Base-by-base conservation (phyloP, 768 basidiomycete species). In the Russula vinacea region DNA sequence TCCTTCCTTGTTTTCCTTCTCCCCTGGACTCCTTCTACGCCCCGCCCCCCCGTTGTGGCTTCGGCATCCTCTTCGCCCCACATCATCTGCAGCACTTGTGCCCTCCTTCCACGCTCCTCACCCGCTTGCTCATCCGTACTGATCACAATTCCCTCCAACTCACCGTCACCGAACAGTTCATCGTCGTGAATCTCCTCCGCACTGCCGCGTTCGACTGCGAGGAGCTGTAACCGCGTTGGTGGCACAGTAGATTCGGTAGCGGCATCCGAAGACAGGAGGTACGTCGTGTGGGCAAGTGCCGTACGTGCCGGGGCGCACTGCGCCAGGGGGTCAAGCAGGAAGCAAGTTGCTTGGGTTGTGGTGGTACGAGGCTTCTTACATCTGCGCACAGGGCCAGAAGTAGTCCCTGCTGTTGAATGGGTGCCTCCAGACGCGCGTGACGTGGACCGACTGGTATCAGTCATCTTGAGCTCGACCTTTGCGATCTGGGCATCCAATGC, bases 91-190 rank as follows among this genome's bases (percentile, higher is more conserved):
- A 68, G 13, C 54, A 57, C 39, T 37, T 47, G 53, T 44, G 61
- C 66, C 67, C 67, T 70, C 63, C 62, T 69, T 29, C 54, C 65
- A 29, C 55, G 52, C 32, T 58, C 65, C 47, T 68, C 62, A n/a
- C 58, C 64, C 9, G 56, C 69, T 24, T 66, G 22, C 29, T 67
- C 69, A 16, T 66, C 79, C 37, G 82, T 77, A 52, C 69, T 75
- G 60, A 90, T 76, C 24, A 89, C 67, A 33, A 89, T 58, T 22
- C 76, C 79, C 59, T 90, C 89, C 32, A 89, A 72, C 72, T 92
- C 90, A 3, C 84, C 87, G 35, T 83, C 80, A 3, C 75, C 80
- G 64, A 92, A 90, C 26, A 92, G 75, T 62, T 92, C 90, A 9
- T 89, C 85, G 64, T 93, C 90, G 1, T 69, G 66, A 22, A 92